These are phyloP conservation scores for Gloeostereum incarnatum DNA, from an alignment of 768 basidiomycete genomes.

Conservation along the genomic window DNA sequence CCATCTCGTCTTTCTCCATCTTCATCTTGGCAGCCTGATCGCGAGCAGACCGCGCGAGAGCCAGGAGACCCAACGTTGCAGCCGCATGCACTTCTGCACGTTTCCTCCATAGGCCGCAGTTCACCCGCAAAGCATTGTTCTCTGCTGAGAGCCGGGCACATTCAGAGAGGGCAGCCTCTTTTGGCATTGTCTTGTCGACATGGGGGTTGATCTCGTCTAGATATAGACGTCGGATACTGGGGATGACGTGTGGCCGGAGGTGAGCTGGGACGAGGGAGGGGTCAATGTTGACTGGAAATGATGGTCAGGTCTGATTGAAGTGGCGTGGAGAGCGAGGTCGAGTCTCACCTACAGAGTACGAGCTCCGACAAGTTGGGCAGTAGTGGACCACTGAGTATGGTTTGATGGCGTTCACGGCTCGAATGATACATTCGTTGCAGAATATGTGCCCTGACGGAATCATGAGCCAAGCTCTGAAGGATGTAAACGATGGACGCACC, in stretches of 20 bases:
- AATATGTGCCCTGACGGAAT: constrained; percentile 47
- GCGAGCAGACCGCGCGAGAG: constrained; percentile 28
- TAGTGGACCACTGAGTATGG: constrained; percentile 35
- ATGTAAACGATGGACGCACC: constrained; percentile 28
- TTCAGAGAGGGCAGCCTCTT: constrained; percentile 18
- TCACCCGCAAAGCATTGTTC: constrained; percentile 28
- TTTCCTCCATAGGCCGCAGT: constrained; percentile 35
- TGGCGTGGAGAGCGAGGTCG: not conserved
- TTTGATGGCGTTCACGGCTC: constrained; percentile 35
- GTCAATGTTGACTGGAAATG: constrained; percentile 34
- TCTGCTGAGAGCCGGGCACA: constrained; percentile 32
- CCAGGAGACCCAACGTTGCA: constrained; percentile 35
- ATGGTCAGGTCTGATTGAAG: constrained; percentile 1
- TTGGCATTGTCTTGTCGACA: constrained; percentile 5
- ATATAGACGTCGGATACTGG: constrained; percentile 48
- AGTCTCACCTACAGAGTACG: constrained; percentile 44
- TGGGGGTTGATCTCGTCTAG: constrained; percentile 26
- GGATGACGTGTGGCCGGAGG: constrained; percentile 46
- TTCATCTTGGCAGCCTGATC: constrained; percentile 27
- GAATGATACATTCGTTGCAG: constrained; percentile 50
- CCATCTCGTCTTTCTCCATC: constrained; percentile 28
- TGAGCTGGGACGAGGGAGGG: constrained; percentile 42
- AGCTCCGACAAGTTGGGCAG: constrained; percentile 49
- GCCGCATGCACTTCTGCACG: constrained; percentile 42
- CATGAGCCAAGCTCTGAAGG: not conserved